phyloP scores from a whole-genome alignment of 2,329 filamentous ascomycete species.

The Ophiostoma novo-ulmi region DNA sequence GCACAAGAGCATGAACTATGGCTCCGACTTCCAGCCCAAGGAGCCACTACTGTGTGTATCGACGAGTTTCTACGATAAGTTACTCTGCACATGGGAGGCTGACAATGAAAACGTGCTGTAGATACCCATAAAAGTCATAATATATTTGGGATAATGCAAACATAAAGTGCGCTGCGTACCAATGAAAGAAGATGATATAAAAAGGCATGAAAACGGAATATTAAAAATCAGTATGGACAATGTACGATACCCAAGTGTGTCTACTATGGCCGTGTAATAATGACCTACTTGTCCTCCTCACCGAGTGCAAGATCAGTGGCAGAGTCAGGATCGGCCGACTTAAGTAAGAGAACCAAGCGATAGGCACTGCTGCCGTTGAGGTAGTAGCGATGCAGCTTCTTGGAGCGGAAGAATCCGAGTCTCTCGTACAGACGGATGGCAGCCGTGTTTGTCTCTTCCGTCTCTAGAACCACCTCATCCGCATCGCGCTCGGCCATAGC shows the following conservation, averaged over 20 bases:
- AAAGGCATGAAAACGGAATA: not conserved
- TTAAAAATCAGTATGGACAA: not conserved
- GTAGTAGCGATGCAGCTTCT: conserved; percentile 91
- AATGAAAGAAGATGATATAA: not conserved
- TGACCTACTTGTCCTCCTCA: conserved; percentile 28
- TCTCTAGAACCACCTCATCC: conserved; percentile 93
- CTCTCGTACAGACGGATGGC: conserved; percentile 91
- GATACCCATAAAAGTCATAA: not conserved
- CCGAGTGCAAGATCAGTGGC: conserved; percentile 36
- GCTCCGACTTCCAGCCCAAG: conserved; percentile 60
- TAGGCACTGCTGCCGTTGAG: conserved; percentile 95
- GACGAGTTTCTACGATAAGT: conserved; percentile 71
- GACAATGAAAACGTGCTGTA: not conserved
- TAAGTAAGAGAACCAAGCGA: conserved; percentile 75
- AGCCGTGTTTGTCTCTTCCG: conserved; percentile 84
- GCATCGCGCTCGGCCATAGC: conserved; percentile 79
- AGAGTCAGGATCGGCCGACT: conserved; percentile 44
- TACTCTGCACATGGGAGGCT: conserved; percentile 61
- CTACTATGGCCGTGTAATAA: not conserved
- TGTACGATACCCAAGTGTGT: not conserved
- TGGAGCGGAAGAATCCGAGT: conserved; percentile 84
- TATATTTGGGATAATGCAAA: not conserved
- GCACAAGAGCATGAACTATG: conserved; percentile 94
- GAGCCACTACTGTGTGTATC: conserved; percentile 51
- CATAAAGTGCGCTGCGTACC: not conserved